Conservation (phyloP, 306 rosid genomes). For the Bauhinia variegata region DNA sequence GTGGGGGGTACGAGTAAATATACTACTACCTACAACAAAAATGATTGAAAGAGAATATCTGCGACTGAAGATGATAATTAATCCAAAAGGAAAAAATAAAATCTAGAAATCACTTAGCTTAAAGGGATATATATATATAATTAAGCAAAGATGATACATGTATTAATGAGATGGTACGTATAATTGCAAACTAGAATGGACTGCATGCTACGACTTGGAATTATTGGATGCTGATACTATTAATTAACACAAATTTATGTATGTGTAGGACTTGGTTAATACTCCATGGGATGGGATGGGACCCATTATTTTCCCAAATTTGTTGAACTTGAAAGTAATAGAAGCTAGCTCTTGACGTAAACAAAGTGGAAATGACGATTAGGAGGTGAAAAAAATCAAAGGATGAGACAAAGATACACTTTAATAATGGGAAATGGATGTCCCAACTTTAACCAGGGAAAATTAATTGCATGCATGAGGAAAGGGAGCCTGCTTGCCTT, state of each 20-base stretch:
- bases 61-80: neutral
- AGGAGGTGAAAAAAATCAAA: conserved; percentile 17
- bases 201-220: too few species aligned
- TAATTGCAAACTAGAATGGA: too few species aligned
- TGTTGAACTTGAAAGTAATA: conserved; percentile 35
- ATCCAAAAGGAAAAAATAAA: neutral
- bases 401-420: conserved; percentile 31
- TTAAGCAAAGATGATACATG: conserved; percentile 6
- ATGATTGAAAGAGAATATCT: too few species aligned
- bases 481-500: conserved; percentile 52
- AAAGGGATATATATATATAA: neutral
- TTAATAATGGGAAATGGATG: conserved; percentile 35
- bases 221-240: too few species aligned
- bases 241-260: too few species aligned
- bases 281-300: neutral
- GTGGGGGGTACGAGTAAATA: too few species aligned
- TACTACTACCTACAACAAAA: too few species aligned
- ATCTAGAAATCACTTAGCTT: neutral
- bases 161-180: neutral
- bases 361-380: conserved; percentile 37
- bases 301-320: neutral
- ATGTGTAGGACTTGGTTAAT: neutral
- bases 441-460: conserved; percentile 15
- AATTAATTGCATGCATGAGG: neutral
- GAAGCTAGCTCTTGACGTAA: conserved; percentile 30